Base-by-base conservation (phyloP, 148 eudicot species). In the Polygonum maritimum region DNA sequence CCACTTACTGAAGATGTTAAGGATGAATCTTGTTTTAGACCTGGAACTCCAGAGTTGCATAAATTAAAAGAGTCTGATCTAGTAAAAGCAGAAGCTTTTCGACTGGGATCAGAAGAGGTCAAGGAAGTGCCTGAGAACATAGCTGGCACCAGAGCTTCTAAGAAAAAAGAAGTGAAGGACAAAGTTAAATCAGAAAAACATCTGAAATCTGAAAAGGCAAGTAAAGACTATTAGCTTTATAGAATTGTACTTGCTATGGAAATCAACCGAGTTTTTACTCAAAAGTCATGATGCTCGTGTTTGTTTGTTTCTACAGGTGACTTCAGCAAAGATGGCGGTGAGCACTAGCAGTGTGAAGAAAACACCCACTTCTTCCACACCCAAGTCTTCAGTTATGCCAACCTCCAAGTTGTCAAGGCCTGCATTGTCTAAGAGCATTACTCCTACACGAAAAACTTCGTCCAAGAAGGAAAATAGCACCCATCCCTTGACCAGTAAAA, bases 391-490 rank as follows among this genome's bases (percentile, higher is more conserved):
- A 14, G 77, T 74, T 79, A 41, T 80, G 54, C 80, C 88, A 36
- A 77, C 86, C 60, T 86, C 92, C 41, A 84, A 83, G 76, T 45
- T 76, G 39, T 78, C 87, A 19, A 91, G 85, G 80, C 86, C 79
- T 8, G 77, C 79, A 15, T 58, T 82, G 74, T 69, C 78, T 10
- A 80, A 86, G 69, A 60, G 82, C 63, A 75, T 76, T 10, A 76
- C 41, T 47, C 73, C 92, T 67, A 67, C 88, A n/a, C 73, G 87
- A 33, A 80, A 78, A 22, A 70, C 87, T 33, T 79, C 84, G 31
- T 74, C 74, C 38, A 86, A 85, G 83, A 88, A 93, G 78, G 76
- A 79, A 71, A 81, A 80, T 74, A 72, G 79, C 26, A 75, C 81
- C 71, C 79, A 85, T 71, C 80, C 85, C 13, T 51, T 78, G 48